phyloP scores from a whole-genome alignment of 352 stramenopile genomes.

The Globisporangium megalacanthum region DNA sequence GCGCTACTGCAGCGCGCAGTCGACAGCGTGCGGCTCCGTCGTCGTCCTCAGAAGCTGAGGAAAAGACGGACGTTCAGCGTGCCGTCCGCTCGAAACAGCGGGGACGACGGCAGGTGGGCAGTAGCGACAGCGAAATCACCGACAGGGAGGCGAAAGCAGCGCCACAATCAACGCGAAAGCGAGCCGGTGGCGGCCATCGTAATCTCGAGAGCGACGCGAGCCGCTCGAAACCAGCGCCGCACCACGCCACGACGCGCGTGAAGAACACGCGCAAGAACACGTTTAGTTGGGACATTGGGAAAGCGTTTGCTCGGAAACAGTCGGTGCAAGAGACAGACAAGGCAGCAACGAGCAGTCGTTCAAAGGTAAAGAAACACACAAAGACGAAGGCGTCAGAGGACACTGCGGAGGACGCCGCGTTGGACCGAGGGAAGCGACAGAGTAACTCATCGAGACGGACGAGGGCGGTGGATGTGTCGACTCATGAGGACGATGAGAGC shows the following conservation, averaged over 20 bases:
- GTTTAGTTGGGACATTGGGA: constrained; percentile 67
- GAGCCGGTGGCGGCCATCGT: too few relatives aligned
- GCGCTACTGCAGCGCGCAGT: too few relatives aligned
- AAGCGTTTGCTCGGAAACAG: constrained; percentile 62
- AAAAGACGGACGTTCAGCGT: constrained; percentile 37
- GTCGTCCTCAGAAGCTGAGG: too few relatives aligned
- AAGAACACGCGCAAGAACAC: constrained; percentile 61
- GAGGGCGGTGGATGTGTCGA: too few relatives aligned
- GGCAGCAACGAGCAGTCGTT: constrained; percentile 3
- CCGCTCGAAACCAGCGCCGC: neutral
- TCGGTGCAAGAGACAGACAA: constrained; percentile 7
- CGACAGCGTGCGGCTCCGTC: constrained; percentile 38
- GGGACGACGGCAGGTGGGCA: neutral
- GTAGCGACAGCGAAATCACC: neutral
- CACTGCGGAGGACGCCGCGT: neutral
- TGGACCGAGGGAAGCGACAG: neutral
- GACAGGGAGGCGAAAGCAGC: neutral
- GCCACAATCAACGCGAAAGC: too few relatives aligned
- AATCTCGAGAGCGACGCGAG: neutral
- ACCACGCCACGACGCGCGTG: constrained; percentile 9
- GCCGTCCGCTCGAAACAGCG: constrained; percentile 23
- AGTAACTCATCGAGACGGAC: too few relatives aligned
- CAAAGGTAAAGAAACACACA: neutral
- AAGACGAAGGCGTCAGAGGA: neutral
- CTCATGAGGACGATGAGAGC: neutral